Evolutionary conservation across 139 green algal species (phyloP).

Genomic region (Picocystis salinarum): DNA sequence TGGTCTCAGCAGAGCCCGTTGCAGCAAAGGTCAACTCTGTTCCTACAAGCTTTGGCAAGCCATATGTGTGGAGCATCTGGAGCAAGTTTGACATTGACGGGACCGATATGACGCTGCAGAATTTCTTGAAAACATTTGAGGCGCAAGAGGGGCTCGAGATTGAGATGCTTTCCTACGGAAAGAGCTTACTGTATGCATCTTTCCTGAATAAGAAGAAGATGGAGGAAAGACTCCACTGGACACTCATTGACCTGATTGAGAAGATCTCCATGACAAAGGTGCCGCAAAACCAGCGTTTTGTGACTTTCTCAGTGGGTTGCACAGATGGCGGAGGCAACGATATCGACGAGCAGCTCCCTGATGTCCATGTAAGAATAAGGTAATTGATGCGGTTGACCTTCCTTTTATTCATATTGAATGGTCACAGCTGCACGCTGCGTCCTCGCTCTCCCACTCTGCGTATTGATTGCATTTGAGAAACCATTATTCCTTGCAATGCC

Average conservation of each 20-base stretch:
- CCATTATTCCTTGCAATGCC: no score
- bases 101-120: neutral
- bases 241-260: constrained; percentile 3
- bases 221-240: constrained; percentile 9
- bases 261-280: constrained; percentile 3
- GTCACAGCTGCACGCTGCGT: no score
- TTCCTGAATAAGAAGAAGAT: constrained; percentile 17
- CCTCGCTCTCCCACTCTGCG: no score
- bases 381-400: no score
- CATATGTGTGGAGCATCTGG: neutral
- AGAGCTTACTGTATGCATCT: constrained; percentile 21
- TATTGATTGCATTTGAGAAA: no score
- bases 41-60: neutral
- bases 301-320: no score
- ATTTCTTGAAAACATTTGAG: constrained; percentile 11
- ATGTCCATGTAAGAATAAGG: no score
- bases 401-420: no score
- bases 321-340: no score
- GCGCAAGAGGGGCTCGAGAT: constrained; percentile 15
- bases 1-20: constrained; percentile 14
- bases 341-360: no score
- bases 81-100: no score
- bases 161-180: constrained; percentile 12
- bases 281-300: neutral
- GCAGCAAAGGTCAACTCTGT: neutral